Conservation (phyloP, 768 basidiomycete species). For the Calocera viscosa region DNA sequence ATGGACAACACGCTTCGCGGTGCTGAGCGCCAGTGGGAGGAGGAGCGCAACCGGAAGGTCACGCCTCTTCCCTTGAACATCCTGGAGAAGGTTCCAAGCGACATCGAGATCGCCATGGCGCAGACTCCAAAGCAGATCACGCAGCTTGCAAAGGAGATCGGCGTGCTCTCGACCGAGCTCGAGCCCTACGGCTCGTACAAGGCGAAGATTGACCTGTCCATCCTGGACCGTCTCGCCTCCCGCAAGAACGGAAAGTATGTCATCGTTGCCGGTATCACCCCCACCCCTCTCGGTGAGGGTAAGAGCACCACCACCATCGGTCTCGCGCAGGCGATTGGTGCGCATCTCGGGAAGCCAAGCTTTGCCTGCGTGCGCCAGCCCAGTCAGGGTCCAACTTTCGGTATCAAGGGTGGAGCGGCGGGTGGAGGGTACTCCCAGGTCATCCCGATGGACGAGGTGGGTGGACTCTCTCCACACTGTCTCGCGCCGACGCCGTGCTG, state of each 20-base stretch:
- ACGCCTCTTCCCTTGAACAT: conserved; percentile 69
- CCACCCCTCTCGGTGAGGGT: conserved; percentile 92
- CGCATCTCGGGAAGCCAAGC: conserved; percentile 79
- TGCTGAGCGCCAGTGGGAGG: conserved; percentile 69
- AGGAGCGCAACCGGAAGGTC: conserved; percentile 50
- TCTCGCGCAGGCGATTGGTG: conserved; percentile 89
- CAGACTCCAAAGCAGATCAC: conserved; percentile 85
- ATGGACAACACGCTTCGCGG: conserved; percentile 88
- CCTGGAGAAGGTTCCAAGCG: conserved; percentile 78
- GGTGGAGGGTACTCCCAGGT: conserved; percentile 98
- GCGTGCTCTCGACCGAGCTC: conserved; percentile 70
- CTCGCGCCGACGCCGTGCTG: neutral
- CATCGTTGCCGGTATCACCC: conserved; percentile 89
- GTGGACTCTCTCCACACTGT: conserved; percentile 13
- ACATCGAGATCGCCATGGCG: conserved; percentile 91
- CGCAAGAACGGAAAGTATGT: conserved; percentile 93
- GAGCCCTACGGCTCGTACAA: conserved; percentile 95
- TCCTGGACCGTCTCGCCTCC: conserved; percentile 71
- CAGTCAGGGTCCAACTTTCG: conserved; percentile 96
- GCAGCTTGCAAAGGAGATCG: conserved; percentile 77
- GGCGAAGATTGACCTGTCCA: conserved; percentile 86
- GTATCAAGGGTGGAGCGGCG: conserved; percentile 97
- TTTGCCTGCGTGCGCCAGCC: conserved; percentile 98
- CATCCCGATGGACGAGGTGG: conserved; percentile 96
- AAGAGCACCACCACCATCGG: conserved; percentile 98